Evolutionary conservation across 176 grass and related monocot species (phyloP).

Genomic region (Triticum aestivum): DNA sequence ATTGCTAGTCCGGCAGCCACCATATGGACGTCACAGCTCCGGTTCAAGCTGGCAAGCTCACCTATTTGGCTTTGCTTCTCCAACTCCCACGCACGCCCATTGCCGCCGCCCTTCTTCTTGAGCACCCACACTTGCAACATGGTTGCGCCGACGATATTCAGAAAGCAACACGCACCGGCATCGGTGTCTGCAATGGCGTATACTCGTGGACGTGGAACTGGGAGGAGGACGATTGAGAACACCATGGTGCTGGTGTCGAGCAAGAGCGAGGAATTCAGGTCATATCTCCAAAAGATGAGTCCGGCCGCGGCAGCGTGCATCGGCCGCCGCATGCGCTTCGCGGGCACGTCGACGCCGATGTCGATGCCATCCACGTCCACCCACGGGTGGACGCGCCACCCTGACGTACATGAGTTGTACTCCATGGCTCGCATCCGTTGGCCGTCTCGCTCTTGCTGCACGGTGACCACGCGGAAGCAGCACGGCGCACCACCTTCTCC

Average conservation of each 20-base stretch:
- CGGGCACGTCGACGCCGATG: neutral
- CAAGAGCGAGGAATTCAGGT: neutral
- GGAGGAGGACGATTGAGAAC: neutral
- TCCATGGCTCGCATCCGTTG: neutral
- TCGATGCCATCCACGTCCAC: neutral
- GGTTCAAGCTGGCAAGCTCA: too few relatives aligned
- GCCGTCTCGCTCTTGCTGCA: slow-evolving; percentile 1
- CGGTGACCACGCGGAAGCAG: neutral
- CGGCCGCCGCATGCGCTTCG: neutral
- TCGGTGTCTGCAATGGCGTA: slow-evolving; percentile 27
- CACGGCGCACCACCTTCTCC: neutral
- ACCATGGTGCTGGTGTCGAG: slow-evolving; percentile 17
- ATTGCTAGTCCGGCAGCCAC: too few relatives aligned
- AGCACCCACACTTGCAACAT: slow-evolving; percentile 21
- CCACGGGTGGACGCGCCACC: slow-evolving; percentile 18
- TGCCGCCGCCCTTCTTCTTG: neutral
- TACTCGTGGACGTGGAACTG: neutral
- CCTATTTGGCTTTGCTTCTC: too few relatives aligned
- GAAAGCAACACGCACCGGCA: slow-evolving; percentile 6
- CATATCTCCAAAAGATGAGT: slow-evolving; percentile 1
- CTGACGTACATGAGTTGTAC: neutral
- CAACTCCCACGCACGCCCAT: neutral
- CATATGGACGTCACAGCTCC: too few relatives aligned
- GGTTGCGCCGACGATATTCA: neutral
- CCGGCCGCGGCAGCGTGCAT: neutral